Evolutionary conservation across 768 basidiomycete genomes (phyloP).

Genomic region (Chalciporus chontae): DNA sequence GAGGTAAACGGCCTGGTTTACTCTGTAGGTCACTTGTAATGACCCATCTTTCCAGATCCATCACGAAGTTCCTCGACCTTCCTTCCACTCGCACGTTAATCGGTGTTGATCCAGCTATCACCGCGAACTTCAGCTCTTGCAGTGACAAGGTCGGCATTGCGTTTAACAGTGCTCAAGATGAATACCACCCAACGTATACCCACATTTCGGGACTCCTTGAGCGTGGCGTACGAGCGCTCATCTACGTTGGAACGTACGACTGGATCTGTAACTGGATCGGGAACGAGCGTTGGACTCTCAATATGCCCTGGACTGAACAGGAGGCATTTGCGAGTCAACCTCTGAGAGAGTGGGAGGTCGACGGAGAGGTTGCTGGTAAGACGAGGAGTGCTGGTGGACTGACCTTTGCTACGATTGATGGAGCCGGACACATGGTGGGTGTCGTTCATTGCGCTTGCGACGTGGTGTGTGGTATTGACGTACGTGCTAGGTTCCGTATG

Average conservation of each 20-base stretch:
- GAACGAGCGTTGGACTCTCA: slow-evolving; percentile 73
- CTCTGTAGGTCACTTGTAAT: background rate
- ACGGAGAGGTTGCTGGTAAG: slow-evolving; percentile 46
- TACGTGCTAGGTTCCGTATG: slow-evolving; percentile 49
- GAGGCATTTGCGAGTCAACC: slow-evolving; percentile 44
- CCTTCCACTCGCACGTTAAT: slow-evolving; percentile 50
- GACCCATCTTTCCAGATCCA: slow-evolving; percentile 38
- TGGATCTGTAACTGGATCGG: slow-evolving; percentile 81
- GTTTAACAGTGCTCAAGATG: slow-evolving; percentile 48
- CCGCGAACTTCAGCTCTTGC: slow-evolving; percentile 40
- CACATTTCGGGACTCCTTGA: slow-evolving; percentile 58
- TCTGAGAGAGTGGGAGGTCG: slow-evolving; percentile 58
- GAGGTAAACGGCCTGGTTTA: slow-evolving; percentile 23
- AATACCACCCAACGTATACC: slow-evolving; percentile 23
- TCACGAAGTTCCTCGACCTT: slow-evolving; percentile 59
- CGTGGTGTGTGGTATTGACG: slow-evolving; percentile 5
- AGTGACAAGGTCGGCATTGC: slow-evolving; percentile 41
- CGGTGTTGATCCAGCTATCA: slow-evolving; percentile 54
- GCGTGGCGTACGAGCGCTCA: slow-evolving; percentile 68
- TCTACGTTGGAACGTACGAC: slow-evolving; percentile 73
- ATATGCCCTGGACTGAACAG: slow-evolving; percentile 68
- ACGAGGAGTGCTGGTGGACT: slow-evolving; percentile 57
- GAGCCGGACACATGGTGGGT: slow-evolving; percentile 74
- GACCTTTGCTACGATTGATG: slow-evolving; percentile 62
- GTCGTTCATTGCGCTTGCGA: background rate